Base-by-base conservation (phyloP, 1,139 yeast genomes). In the Lizanozyma gosingica region DNA sequence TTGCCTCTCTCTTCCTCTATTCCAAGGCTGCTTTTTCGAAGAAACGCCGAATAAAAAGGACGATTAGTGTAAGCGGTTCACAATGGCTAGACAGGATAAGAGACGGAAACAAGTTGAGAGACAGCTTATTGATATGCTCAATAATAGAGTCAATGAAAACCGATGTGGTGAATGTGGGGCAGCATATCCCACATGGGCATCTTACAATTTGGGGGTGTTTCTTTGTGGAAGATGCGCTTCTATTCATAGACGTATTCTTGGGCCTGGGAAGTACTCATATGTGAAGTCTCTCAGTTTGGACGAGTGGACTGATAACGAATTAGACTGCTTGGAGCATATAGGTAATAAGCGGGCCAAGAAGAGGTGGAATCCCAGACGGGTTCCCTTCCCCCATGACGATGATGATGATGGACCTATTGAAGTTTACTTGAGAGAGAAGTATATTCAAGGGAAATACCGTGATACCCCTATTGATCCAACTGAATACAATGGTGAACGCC, bases 241-340 rank as follows among this genome's bases (percentile, higher is more conserved):
- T 9, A 69, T 76, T 34, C 97, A 90, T 59, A 73, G 94, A 47
- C 75, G 85, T 32, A 56, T 65, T 14, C 62, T 90, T 45, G 94
- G 94, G 0, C 63, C 67, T 3, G 62, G 81, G 0, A 83, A 80
- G 47, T 67, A 86, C 3, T 82, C 95, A 17, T 76, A 76, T 48
- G 83, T 88, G 4, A 78, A 94, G 47, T 85, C 95, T 1, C 64
- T 92, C 47, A 82, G 94, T 1, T 71, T 88, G 52, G 98, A 92
- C 54, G 68, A 72, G 1, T 92, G 97, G 88, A 62, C 72, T 3
- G 63, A 57, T 22, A 81, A 78, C 38, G 77, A 86, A 50, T 58
- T 84, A 15, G 81, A 75, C 33, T 56, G 71, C 29, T 60, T 87
- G 40, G 67, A 75, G 43, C 63, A 73, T 40, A 76, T 83, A 17